Base-by-base conservation (phyloP, 768 basidiomycete genomes). In the Russula olivacea region DNA sequence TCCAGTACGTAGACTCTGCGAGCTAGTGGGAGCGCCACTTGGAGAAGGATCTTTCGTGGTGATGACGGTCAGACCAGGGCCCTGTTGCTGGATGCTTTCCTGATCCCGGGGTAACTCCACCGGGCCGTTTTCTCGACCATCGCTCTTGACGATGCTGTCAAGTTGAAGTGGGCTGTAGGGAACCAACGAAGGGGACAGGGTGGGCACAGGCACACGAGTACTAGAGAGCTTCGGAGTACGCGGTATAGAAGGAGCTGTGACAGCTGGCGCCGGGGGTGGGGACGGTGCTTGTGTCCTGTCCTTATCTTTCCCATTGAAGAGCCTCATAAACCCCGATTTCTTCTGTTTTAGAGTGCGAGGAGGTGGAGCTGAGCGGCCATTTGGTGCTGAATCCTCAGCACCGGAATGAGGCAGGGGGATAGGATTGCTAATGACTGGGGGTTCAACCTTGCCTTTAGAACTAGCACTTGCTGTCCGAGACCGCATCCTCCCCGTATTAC, bases 241-340 rank as follows among this genome's bases (percentile, higher is more conserved):
- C 6, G 55, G 63, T 50, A 55, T 14, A 23, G 64, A 53, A 59
- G 50, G 57, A 40, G 56, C 43, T 51, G 55, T 38, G 19, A 61
- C 61, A n/a, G 80, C 78, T 5, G 76, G 74, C 36, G 82, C 68
- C 11, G 79, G 72, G 14, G 86, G 86, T 10, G 89, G 79, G 19
- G 88, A 84, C 7, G 84, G 84, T 1, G 81, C 80, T 9, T 74
- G 72, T 5, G 69, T 71, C 55, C 79, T 79, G 25, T 76, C 74
- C 55, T 74, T 74, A 21, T 75, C 75, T 70, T 79, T 82, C 21
- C 79, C 78, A 68, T 86, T 83, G 71, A 92, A 91, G 12, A 93
- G 74, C 55, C 87, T 78, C 85, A 92, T 82, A 70, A 93, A 89
- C 3, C 81, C 90, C 66, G 89, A 91, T 72, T 87, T 91, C 77